Conservation (phyloP, 352 stramenopile genomes). For the Globisporangium spiculum region DNA sequence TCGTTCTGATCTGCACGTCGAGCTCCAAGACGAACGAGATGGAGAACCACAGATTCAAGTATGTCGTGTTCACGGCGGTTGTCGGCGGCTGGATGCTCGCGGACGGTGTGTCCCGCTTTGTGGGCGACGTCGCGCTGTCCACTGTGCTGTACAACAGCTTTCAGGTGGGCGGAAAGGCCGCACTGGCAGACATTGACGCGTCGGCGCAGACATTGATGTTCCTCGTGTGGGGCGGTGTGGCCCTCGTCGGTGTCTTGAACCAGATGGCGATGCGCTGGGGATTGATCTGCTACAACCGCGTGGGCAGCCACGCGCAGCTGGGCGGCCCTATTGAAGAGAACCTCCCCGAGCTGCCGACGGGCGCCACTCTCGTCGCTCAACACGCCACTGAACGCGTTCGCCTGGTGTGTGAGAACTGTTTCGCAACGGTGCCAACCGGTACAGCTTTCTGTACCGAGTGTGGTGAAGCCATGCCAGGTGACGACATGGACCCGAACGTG, state of each 20-base stretch:
- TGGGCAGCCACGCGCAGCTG: constrained; percentile 67
- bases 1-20: constrained; percentile 77
- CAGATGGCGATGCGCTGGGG: constrained; percentile 86
- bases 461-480: constrained; percentile 79
- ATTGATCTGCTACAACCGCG: constrained; percentile 87
- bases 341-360: constrained; percentile 69
- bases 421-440: constrained; percentile 74
- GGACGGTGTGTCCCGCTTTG: constrained; percentile 72
- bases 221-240: constrained; percentile 66
- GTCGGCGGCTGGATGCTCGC: constrained; percentile 74
- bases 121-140: constrained; percentile 58
- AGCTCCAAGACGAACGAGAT: constrained; percentile 77
- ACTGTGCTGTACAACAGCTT: constrained; percentile 65
- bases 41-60: constrained; percentile 90
- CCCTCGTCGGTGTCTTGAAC: constrained; percentile 65
- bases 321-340: constrained; percentile 62
- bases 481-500: constrained; percentile 72
- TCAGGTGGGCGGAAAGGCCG: constrained; percentile 50
- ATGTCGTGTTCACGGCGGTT: constrained; percentile 73
- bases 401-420: constrained; percentile 88
- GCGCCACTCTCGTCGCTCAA: constrained; percentile 61
- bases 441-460: constrained; percentile 89
- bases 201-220: constrained; percentile 75
- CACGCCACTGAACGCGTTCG: constrained; percentile 58
- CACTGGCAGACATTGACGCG: constrained; percentile 47